Percentiles rank a stretch among this genome's conserved stretches.
Conservation (phyloP, 1,139 yeast species). For the Hansenula anomala region DNA sequence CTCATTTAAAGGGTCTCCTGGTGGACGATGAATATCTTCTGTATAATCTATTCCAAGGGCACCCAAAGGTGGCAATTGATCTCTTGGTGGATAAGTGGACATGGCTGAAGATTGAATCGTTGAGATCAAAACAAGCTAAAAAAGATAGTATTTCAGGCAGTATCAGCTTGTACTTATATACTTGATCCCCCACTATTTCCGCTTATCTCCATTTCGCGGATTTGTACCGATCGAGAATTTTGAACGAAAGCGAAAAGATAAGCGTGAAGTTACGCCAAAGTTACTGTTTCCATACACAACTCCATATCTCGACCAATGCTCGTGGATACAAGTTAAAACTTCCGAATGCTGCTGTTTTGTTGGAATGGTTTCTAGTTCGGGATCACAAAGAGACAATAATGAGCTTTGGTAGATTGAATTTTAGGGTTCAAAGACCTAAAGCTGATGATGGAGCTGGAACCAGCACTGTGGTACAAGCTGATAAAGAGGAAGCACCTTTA, state of each 20-base stretch:
- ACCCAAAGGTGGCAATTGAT: conserved; percentile 22
- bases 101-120: conserved; percentile 2
- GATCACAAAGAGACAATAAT: background rate
- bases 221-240: too few species aligned
- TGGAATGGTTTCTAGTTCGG: too few species aligned
- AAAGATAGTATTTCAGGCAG: too few species aligned
- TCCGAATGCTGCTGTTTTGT: too few species aligned
- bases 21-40: conserved; percentile 27
- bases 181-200: too few species aligned
- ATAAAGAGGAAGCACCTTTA: background rate
- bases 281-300: background rate
- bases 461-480: too few species aligned
- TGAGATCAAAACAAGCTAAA: too few species aligned
- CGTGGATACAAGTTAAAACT: too few species aligned
- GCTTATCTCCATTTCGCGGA: too few species aligned
- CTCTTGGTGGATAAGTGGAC: conserved; percentile 18
- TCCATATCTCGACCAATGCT: too few species aligned
- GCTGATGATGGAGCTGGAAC: background rate
- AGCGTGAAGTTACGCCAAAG: background rate
- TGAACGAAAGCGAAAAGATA: too few species aligned
- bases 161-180: too few species aligned
- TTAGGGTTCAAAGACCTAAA: conserved; percentile 1
- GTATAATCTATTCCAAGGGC: conserved; percentile 25
- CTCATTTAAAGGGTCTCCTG: conserved; percentile 26
- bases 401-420: conserved; percentile 3